Evolutionary conservation across 371 early-diverging fungal species (phyloP).

Genomic region (Syncephalis fuscata): DNA sequence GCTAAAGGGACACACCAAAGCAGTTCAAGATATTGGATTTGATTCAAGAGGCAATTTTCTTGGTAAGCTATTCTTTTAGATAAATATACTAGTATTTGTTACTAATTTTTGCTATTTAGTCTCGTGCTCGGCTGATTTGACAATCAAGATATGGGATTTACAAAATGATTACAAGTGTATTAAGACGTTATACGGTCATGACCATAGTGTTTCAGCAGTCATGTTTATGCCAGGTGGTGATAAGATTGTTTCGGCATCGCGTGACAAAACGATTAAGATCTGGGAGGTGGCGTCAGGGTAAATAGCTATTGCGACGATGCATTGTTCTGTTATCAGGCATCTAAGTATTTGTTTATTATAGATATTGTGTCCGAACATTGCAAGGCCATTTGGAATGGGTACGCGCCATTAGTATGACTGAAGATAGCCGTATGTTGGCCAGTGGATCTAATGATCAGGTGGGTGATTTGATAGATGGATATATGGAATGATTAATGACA

Average conservation of each 20-base stretch:
- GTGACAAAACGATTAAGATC: slow-evolving; percentile 76
- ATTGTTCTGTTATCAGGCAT: no score
- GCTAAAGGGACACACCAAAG: slow-evolving; percentile 84
- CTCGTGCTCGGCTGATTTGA: slow-evolving; percentile 78
- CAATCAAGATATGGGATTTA: slow-evolving; percentile 80
- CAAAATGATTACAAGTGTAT: slow-evolving; percentile 71
- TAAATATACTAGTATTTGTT: no score
- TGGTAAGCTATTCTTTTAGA: slow-evolving; percentile 24
- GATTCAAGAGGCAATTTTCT: slow-evolving; percentile 61
- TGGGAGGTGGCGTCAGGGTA: slow-evolving; percentile 80
- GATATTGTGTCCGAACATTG: slow-evolving; percentile 66
- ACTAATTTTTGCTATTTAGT: no score
- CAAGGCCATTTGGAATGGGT: slow-evolving; percentile 81
- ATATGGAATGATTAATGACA: no score
- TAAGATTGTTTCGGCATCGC: slow-evolving; percentile 61
- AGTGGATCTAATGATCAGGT: slow-evolving; percentile 80
- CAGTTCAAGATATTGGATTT: slow-evolving; percentile 70
- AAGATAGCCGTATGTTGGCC: slow-evolving; percentile 53
- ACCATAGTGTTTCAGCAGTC: slow-evolving; percentile 79
- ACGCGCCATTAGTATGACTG: slow-evolving; percentile 40
- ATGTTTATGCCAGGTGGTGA: slow-evolving; percentile 55
- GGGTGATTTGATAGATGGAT: no score
- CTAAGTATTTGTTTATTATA: slow-evolving; percentile 14
- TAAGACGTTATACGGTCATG: slow-evolving; percentile 78
- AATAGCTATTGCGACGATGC: no score